Evolutionary conservation across 176 grass and related monocot species (phyloP).

Genomic region (Secale cereale): DNA sequence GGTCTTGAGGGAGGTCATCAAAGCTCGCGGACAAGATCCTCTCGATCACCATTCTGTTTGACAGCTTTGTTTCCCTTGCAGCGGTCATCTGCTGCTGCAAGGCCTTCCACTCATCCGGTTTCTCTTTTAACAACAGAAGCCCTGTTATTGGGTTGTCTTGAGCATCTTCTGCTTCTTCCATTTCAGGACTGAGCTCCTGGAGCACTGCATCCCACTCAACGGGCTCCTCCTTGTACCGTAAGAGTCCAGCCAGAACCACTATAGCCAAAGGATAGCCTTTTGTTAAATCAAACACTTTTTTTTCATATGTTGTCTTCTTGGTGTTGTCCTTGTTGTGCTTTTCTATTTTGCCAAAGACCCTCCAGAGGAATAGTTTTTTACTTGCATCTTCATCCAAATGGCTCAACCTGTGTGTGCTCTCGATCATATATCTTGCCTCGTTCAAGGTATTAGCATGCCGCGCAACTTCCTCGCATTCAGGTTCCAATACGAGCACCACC

Average conservation of each 20-base stretch:
- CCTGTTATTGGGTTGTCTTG: no score
- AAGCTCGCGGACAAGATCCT: slow-evolving; percentile 1
- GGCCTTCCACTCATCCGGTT: no score
- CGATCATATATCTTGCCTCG: accelerated
- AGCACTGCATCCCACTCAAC: slow-evolving; percentile 10
- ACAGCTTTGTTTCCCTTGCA: not conserved
- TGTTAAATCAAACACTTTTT: not conserved
- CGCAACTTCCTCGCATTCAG: not conserved
- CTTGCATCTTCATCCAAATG: not conserved
- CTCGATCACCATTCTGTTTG: not conserved
- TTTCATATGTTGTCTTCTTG: no score
- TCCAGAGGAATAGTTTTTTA: not conserved
- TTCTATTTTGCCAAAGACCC: not conserved
- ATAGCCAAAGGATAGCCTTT: slow-evolving; percentile 8
- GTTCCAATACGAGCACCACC: slow-evolving; percentile 12
- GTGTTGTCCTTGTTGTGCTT: not conserved
- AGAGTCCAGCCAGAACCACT: slow-evolving; percentile 7
- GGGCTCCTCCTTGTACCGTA: not conserved
- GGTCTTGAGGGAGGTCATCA: not conserved
- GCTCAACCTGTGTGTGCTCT: not conserved
- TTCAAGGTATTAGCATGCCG: not conserved
- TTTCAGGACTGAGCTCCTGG: not conserved
- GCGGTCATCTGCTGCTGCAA: no score
- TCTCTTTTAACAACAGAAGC: no score
- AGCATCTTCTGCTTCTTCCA: no score